Evolutionary conservation across 2,329 filamentous ascomycete genomes (phyloP), one percentile per base, ranked within the genome.

Genomic region (Nothomitra cinnamomea): DNA sequence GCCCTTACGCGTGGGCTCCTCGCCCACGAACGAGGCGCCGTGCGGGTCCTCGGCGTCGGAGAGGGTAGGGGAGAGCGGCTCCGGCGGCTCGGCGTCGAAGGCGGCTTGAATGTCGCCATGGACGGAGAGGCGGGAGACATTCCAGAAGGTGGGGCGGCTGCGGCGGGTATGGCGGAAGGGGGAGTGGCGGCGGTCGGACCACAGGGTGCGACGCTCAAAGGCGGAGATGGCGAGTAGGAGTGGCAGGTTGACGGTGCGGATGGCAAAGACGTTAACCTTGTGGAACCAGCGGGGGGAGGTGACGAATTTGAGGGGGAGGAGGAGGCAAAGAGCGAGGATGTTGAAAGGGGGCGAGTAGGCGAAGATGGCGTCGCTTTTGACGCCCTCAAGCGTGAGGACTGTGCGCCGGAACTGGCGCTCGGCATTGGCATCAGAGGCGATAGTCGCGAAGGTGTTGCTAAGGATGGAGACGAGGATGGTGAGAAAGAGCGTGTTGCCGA

Each of bases 401-500:
- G 86, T 83, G 54, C 82, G 78, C 22, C 86, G 81, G 66, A 86
- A 94, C 61, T 88, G 83, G 48, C 90, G 85, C 66, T 94, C 87
- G n/a, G 85, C 81, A 0, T 81, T 82, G 1, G 85, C 83, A 59
- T 90, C 87, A 53, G 74, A 70, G 5, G 84, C 83, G 53, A 92
- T 86, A 57, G 78, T 85, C 61, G 80, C 81, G 63, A 92, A 94
- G 0, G 86, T 92, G 62, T 87, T 88, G 57, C 81, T 85, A 10
- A 94, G 75, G 77, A 90, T 90, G 12, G 87, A 89, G 1, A 94
- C 86, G 15, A 92, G 74, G 57, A 94, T 87, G 1, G 87, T 92
- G n/a, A 94, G 74, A 69, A 92, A 94, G 54, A 92, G 75, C 0
- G 85, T 92, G 67, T 92, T 92, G 42, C 87, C 87, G 2, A 94